Evolutionary conservation across 2,329 filamentous ascomycete genomes (phyloP).

Genomic region (Thielaviopsis euricoi): DNA sequence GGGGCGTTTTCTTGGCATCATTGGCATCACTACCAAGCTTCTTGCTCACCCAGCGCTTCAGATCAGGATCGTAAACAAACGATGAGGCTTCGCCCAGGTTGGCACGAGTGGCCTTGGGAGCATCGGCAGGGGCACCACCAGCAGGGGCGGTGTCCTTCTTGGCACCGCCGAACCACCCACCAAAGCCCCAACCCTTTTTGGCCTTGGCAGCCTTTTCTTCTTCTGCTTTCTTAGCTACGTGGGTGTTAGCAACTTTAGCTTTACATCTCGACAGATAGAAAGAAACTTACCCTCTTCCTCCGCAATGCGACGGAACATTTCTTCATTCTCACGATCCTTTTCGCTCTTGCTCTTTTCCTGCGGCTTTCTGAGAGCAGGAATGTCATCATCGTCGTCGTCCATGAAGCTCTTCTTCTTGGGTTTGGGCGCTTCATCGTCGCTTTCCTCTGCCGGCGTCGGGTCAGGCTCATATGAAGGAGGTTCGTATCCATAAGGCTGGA

Average conservation of each 20-base stretch:
- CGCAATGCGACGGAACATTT: constrained; percentile 71
- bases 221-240: constrained; percentile 42
- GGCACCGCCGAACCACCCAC: constrained; percentile 63
- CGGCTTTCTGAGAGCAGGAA: constrained; percentile 28
- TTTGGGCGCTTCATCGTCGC: constrained; percentile 34
- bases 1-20: constrained; percentile 45
- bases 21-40: constrained; percentile 55
- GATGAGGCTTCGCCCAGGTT: constrained; percentile 88
- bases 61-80: constrained; percentile 88
- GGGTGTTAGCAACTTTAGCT: constrained; percentile 12
- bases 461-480: constrained; percentile 41
- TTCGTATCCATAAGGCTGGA: constrained; percentile 41
- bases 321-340: constrained; percentile 64
- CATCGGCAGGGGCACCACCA: constrained; percentile 22
- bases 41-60: constrained; percentile 98
- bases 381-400: constrained; percentile 65
- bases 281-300: constrained; percentile 48
- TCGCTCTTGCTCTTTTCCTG: constrained; percentile 48
- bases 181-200: constrained; percentile 65
- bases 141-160: constrained; percentile 39
- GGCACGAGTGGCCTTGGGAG: constrained; percentile 61
- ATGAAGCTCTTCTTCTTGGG: constrained; percentile 64
- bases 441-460: constrained; percentile 20
- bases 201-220: constrained; percentile 21
- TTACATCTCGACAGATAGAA: background rate